Evolutionary conservation across 306 rosid species (phyloP).

Genomic region (Argentina anserina): DNA sequence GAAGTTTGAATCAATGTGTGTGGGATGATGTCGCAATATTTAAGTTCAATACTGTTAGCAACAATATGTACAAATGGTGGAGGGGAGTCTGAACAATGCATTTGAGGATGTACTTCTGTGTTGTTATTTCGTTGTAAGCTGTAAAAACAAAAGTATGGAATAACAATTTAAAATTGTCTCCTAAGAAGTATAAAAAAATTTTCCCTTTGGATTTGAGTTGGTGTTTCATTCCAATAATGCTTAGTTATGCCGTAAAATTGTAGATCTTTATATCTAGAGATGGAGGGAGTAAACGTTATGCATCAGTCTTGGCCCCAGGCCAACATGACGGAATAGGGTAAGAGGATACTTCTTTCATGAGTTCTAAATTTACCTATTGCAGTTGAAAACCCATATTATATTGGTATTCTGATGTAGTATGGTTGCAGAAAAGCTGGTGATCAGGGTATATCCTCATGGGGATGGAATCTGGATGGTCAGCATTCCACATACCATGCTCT

Average conservation of each 20-base stretch:
- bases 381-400: neutral
- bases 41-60: neutral
- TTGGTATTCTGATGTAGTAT: conserved; percentile 14
- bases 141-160: neutral
- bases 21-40: neutral
- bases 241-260: conserved; percentile 29
- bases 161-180: neutral
- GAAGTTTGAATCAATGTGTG: neutral
- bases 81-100: neutral
- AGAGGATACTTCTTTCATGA: conserved; percentile 30
- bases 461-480: conserved; percentile 94
- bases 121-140: neutral
- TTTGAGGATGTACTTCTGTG: neutral
- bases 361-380: neutral
- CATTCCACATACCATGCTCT: conserved; percentile 98
- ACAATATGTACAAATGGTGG: neutral
- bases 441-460: conserved; percentile 95
- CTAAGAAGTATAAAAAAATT: conserved; percentile 1
- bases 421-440: conserved; percentile 63
- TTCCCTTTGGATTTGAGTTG: neutral
- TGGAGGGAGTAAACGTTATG: conserved; percentile 79
- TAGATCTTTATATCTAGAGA: conserved; percentile 95
- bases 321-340: conserved; percentile 97
- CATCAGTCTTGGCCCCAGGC: conserved; percentile 98
- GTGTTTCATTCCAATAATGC: conserved; percentile 14